Evolutionary conservation across 495 filamentous ascomycete species (phyloP).

Genomic region (Penicillium simplicissimum): DNA sequence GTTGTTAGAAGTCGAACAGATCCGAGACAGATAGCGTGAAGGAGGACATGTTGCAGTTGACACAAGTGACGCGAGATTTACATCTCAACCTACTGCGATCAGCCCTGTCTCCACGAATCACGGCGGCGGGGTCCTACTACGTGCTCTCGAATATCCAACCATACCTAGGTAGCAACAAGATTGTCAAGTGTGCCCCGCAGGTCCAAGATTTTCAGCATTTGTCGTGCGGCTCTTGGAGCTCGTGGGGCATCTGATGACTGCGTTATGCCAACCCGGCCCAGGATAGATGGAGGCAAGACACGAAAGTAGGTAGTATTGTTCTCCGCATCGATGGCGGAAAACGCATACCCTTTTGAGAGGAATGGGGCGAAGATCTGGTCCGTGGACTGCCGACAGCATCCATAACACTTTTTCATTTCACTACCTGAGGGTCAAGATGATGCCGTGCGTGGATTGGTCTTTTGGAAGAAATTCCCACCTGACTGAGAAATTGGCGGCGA

Average conservation of each 20-base stretch:
- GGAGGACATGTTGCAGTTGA: not conserved
- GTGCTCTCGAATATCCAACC: constrained; percentile 22
- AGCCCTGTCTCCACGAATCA: too few relatives aligned
- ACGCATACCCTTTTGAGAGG: not conserved
- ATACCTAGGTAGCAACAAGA: constrained; percentile 2
- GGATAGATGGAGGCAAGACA: not conserved
- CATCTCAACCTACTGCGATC: constrained; percentile 1
- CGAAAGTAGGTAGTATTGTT: constrained; percentile 20
- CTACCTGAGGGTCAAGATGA: too few relatives aligned
- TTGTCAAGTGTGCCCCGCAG: constrained; percentile 15
- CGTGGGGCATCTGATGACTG: constrained; percentile 8
- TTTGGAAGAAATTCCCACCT: too few relatives aligned
- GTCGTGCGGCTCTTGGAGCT: constrained; percentile 4
- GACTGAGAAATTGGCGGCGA: too few relatives aligned
- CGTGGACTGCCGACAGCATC: constrained; percentile 6
- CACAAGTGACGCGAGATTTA: constrained; percentile 1
- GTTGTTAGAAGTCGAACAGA: not conserved
- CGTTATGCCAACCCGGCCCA: not conserved
- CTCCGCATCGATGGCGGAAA: constrained; percentile 12
- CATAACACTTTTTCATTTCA: too few relatives aligned
- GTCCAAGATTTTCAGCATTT: constrained; percentile 2
- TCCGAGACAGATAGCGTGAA: not conserved
- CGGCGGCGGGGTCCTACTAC: too few relatives aligned
- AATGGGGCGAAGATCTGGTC: not conserved
- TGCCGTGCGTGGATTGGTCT: not conserved